Evolutionary conservation across 306 rosid genomes (phyloP), one percentile per base, ranked within the genome.

Genomic region (Quercus mongolica): DNA sequence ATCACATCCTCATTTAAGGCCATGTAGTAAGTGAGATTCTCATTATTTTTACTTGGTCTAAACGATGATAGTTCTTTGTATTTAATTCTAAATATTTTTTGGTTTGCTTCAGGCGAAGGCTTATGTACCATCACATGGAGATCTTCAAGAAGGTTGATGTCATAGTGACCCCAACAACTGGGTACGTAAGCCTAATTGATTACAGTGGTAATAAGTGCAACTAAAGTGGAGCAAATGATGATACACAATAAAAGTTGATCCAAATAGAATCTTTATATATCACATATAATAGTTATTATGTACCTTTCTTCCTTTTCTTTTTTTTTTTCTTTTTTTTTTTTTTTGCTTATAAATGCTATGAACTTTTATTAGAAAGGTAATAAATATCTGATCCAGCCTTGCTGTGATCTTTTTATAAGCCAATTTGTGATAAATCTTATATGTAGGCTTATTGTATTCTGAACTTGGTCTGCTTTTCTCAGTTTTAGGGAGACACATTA

Each of bases 91-190:
- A 85, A 51, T 58, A 79, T 31, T 6, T 3, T 25, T 7, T 20
- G 64, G 44, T 75, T 76, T 76, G 56, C 85, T 86, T 83, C 92
- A 94, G 99, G 86, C 88, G 97, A 80, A 94, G 99, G 86, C 74
- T 85, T 67, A 94, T 94, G 99, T 65, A 94, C 88, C 80, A 92
- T 83, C 92, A 87, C 88, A 85, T 94, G 95, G 95, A 91, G 78
- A 92, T 94, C 74, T 92, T 94, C 89, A 94, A 90, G 89, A 88
- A 88, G 79, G 97, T 91, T 64, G 99, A 94, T 82, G 83, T 94
- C 83, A 91, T 94, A 64, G 97, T 92, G 85, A 92, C 99, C 77
- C 99, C 99, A 41, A 94, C 97, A 65, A 94, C 99, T n/a, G 99
- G 97, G 97, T 94, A 89, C 79, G 94, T 82, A 80, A 44, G 33